Evolutionary conservation across 106 monocot species (phyloP).

Genomic region (Agapanthus africanus): DNA sequence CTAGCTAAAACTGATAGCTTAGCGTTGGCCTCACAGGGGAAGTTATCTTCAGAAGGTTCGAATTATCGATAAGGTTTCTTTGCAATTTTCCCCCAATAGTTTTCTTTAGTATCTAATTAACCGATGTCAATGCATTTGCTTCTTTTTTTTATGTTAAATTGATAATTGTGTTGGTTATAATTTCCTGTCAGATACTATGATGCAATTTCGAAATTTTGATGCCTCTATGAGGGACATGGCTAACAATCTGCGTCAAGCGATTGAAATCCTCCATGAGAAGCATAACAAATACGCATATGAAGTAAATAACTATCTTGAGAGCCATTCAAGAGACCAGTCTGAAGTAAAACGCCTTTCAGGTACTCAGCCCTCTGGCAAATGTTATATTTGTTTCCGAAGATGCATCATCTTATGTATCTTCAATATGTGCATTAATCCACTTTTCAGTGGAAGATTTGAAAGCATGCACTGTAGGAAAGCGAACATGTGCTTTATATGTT

Average conservation of each 20-base stretch:
- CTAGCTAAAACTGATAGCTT: constrained; percentile 55
- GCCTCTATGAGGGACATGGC: constrained; percentile 46
- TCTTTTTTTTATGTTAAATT: not conserved
- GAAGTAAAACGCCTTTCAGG: constrained; percentile 85
- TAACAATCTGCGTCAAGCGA: constrained; percentile 41
- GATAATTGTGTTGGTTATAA: constrained; percentile 10
- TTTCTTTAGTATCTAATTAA: too few relatives aligned
- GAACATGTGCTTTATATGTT: not conserved
- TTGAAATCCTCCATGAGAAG: constrained; percentile 55
- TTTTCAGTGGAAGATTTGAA: not conserved
- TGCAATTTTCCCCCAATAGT: too few relatives aligned
- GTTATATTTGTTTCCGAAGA: too few relatives aligned
- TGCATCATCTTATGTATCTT: too few relatives aligned
- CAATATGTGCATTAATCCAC: not conserved
- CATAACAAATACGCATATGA: constrained; percentile 61
- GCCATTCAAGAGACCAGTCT: constrained; percentile 46
- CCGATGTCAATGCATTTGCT: too few relatives aligned
- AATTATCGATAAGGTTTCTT: too few relatives aligned
- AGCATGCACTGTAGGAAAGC: not conserved
- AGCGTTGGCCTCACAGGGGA: constrained; percentile 32
- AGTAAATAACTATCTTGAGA: constrained; percentile 37
- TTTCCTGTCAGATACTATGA: constrained; percentile 40
- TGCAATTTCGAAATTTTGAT: constrained; percentile 61
- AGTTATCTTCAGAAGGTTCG: constrained; percentile 68
- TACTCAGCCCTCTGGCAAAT: too few relatives aligned